A percentile compares a stretch with the other conserved stretches of the same genome.
These are phyloP conservation scores for Gnaphalium uliginosum DNA, from an alignment of 129 eudicot genomes.

Conservation along the genomic window DNA sequence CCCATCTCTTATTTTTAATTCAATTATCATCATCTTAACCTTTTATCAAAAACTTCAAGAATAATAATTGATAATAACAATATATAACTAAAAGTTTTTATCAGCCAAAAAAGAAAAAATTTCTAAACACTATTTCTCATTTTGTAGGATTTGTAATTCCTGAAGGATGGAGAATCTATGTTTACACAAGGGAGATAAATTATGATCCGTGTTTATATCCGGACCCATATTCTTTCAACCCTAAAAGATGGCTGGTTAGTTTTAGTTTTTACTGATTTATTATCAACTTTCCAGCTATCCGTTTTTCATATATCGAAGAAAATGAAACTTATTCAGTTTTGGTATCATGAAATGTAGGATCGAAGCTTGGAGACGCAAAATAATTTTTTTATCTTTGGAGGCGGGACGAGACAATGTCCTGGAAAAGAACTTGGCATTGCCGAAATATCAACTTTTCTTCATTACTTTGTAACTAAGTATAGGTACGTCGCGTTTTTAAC, in stretches of 20 bases:
- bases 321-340: conserved; percentile 13
- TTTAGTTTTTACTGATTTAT: background rate
- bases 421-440: conserved; percentile 93
- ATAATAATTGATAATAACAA: background rate
- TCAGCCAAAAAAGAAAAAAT: too few relatives aligned
- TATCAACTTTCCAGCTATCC: background rate
- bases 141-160: conserved; percentile 79
- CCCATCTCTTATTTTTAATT: conserved; percentile 46
- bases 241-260: conserved; percentile 97
- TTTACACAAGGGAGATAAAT: conserved; percentile 82
- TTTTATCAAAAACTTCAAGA: background rate
- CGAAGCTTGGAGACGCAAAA: conserved; percentile 60
- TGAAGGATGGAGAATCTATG: conserved; percentile 93
- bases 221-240: conserved; percentile 77
- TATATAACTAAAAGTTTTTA: background rate
- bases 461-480: conserved; percentile 83
- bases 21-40: conserved; percentile 35
- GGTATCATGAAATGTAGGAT: conserved; percentile 49
- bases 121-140: background rate
- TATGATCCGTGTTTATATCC: conserved; percentile 79
- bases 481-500: conserved; percentile 38
- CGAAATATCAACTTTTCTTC: conserved; percentile 85
- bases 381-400: conserved; percentile 75
- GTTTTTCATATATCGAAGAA: background rate
- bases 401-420: conserved; percentile 93